phyloP scores from a whole-genome alignment of 2,329 filamentous ascomycete genomes.

The Teratosphaeria nubilosa region DNA sequence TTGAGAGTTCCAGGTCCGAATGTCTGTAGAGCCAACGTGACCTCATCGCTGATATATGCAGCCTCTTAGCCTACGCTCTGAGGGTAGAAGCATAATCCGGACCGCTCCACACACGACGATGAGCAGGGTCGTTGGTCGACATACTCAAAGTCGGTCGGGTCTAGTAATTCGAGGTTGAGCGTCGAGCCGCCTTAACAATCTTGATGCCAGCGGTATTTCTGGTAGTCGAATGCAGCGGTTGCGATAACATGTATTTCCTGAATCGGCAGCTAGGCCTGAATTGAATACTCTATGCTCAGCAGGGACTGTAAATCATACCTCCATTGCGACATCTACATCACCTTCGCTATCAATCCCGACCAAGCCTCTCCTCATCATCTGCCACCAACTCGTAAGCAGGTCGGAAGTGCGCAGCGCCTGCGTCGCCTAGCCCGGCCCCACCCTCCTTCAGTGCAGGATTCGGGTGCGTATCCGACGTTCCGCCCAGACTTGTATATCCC shows the following conservation, averaged over 20 bases:
- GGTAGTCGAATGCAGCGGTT: neutral
- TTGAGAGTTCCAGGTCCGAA: no score
- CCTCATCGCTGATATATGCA: no score
- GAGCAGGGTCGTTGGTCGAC: no score
- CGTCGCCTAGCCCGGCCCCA: constrained; percentile 24
- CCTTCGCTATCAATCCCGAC: constrained; percentile 39
- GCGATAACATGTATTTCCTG: neutral
- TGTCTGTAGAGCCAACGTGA: no score
- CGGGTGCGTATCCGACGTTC: constrained; percentile 75
- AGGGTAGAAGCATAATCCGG: no score
- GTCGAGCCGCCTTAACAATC: no score
- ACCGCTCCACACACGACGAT: no score
- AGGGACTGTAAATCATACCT: neutral
- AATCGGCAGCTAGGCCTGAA: neutral
- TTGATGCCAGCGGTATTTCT: no score
- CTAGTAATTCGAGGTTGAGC: no score
- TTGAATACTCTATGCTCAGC: neutral
- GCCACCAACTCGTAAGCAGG: constrained; percentile 67
- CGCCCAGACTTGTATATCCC: constrained; percentile 88
- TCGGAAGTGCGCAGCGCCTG: constrained; percentile 41
- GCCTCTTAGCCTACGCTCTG: no score
- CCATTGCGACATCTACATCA: neutral
- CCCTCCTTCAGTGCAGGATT: constrained; percentile 59
- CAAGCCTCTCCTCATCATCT: constrained; percentile 69
- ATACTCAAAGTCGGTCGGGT: no score